Base-by-base conservation (phyloP, 495 filamentous ascomycete species). In the Trichocladium antarcticum region DNA sequence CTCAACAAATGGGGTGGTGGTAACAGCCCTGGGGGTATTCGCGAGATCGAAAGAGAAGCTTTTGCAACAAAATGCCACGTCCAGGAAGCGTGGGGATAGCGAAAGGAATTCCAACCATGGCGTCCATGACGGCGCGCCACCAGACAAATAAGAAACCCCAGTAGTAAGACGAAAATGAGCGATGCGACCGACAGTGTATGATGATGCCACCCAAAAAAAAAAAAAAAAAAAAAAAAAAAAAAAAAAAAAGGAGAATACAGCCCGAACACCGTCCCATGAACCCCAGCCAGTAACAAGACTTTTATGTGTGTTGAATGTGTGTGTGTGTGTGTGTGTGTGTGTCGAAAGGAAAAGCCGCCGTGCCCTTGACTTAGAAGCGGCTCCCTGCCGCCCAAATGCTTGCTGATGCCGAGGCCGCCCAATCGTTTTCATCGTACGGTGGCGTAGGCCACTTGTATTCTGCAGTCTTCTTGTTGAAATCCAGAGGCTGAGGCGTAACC, bases 391-490 rank as follows among this genome's bases (percentile, higher is more conserved):
- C 72, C 65, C 85, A 85, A 44, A 87, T 84, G 68, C 82, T 85
- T 5, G 83, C 80, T 20, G 84, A 74, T 16, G 84, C 81, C 36
- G 87, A 80, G n/a, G 81, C 80, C 24, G 80, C 85, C 89, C 85
- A 95, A 63, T 89, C 92, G 50, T 81, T 78, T 58, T 93, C 89
- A 45, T 76, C 72, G 57, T 94, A 93, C 22, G 92, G 92, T 34
- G 93, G 93, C n/a, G 92, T 97, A 21, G 89, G 89, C 85, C 87
- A 95, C 64, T 89, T 87, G 37, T 84, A 76, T 49, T 76, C 74
- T 12, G 71, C 60, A 22, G 74, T 65, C 51, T 80, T 73, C 50
- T 76, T 79, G 58, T 62, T 61, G 37, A 71, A 64, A 34, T 73
- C 65, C 36, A 77, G 57, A 3, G 73, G 71, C 49, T 78, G 75